A percentile compares a stretch with the other conserved stretches of the same genome.
Conservation (phyloP, 1,284 basidiomycete species). For the Xanthoconium separans region DNA sequence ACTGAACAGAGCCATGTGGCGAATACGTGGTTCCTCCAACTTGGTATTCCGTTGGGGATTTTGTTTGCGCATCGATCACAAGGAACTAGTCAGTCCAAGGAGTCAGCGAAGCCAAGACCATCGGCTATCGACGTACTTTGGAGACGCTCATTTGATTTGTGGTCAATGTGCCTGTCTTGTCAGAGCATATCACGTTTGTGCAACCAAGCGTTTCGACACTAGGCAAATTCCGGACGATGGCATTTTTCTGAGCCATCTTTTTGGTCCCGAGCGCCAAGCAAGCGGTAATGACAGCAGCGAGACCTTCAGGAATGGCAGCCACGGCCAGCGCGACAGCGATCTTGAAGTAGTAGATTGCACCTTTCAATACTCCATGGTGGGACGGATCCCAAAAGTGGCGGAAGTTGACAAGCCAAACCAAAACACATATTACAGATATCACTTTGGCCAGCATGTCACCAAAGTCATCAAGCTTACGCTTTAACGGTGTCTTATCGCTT, state of each 20-base stretch:
- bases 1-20: slow-evolving; percentile 72
- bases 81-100: slow-evolving; percentile 55
- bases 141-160: slow-evolving; percentile 97
- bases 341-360: slow-evolving; percentile 97
- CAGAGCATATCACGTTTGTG: slow-evolving; percentile 96
- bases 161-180: slow-evolving; percentile 95
- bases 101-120: slow-evolving; percentile 9
- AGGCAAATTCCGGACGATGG: slow-evolving; percentile 94
- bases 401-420: slow-evolving; percentile 95
- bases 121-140: slow-evolving; percentile 48
- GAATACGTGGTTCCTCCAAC: slow-evolving; percentile 92
- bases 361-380: slow-evolving; percentile 86
- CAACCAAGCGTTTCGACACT: slow-evolving; percentile 95
- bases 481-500: slow-evolving; percentile 90
- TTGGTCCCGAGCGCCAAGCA: slow-evolving; percentile 94
- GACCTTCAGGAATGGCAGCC: slow-evolving; percentile 93
- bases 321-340: slow-evolving; percentile 96
- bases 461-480: slow-evolving; percentile 95
- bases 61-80: slow-evolving; percentile 58
- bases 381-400: slow-evolving; percentile 92
- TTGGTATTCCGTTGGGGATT: slow-evolving; percentile 63
- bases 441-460: slow-evolving; percentile 95
- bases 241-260: slow-evolving; percentile 98
- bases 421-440: slow-evolving; percentile 91
- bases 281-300: slow-evolving; percentile 96